These are phyloP conservation scores for Purpureocillium takamizusanense DNA, from an alignment of 2,329 filamentous ascomycete genomes.

Conservation along the genomic window DNA sequence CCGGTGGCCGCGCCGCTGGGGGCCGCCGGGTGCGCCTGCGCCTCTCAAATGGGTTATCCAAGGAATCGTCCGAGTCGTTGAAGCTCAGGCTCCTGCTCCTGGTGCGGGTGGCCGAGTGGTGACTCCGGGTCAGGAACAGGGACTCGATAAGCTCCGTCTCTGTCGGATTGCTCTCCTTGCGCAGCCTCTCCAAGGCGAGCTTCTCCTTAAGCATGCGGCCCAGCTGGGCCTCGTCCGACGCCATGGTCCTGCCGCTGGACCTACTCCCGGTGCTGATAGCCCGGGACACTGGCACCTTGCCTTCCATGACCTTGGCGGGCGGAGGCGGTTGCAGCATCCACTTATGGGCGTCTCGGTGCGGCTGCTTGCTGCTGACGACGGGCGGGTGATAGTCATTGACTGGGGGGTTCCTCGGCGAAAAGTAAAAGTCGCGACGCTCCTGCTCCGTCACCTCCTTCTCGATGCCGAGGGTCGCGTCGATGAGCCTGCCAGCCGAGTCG, in stretches of 20 bases:
- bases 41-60: conserved; percentile 19
- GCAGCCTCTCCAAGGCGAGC: conserved; percentile 36
- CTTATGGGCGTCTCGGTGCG: conserved; percentile 58
- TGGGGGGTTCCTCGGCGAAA: conserved; percentile 54
- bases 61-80: conserved; percentile 24
- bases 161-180: conserved; percentile 29
- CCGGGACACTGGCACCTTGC: conserved; percentile 62
- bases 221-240: conserved; percentile 31
- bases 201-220: conserved; percentile 35
- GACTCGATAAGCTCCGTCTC: conserved; percentile 36
- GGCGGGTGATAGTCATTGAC: conserved; percentile 83
- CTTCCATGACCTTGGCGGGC: conserved; percentile 84
- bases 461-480: conserved; percentile 42
- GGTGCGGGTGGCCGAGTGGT: conserved; percentile 20
- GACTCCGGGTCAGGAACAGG: conserved; percentile 24
- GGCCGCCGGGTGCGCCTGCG: conserved; percentile 16
- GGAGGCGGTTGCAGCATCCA: conserved; percentile 95
- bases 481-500: conserved; percentile 42
- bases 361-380: conserved; percentile 67
- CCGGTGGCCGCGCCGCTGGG: conserved; percentile 19
- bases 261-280: conserved; percentile 49
- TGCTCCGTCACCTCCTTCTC: conserved; percentile 44
- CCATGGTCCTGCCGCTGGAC: conserved; percentile 34
- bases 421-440: conserved; percentile 52
- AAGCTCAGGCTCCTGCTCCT: conserved; percentile 30